These are phyloP conservation scores for Pulveroboletus ravenelii DNA, from an alignment of 768 basidiomycete genomes.

Conservation along the genomic window DNA sequence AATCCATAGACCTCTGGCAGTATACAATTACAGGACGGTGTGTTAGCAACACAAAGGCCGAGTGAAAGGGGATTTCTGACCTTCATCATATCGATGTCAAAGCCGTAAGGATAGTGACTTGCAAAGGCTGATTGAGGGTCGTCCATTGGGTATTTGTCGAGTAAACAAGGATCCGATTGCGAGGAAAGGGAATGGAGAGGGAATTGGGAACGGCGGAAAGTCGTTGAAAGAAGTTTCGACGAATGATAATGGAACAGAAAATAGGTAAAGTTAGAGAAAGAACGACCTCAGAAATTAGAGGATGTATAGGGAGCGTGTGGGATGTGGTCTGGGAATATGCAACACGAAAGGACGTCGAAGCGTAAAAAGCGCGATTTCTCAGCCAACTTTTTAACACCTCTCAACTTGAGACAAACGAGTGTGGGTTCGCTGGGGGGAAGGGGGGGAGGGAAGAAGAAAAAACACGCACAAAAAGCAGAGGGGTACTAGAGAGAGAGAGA, in stretches of 20 bases:
- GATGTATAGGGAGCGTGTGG: slow-evolving; percentile 43
- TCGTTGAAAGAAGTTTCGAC: slow-evolving; percentile 31
- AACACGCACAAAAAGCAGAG: slow-evolving; percentile 39
- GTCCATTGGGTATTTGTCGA: slow-evolving; percentile 49
- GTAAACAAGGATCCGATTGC: slow-evolving; percentile 21
- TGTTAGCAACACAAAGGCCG: slow-evolving; percentile 2
- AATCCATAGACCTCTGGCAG: slow-evolving; percentile 77
- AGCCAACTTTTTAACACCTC: slow-evolving; percentile 26
- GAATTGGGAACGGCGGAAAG: slow-evolving; percentile 48
- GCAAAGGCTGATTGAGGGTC: slow-evolving; percentile 70
- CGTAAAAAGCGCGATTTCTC: slow-evolving; percentile 27
- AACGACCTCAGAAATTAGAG: slow-evolving; percentile 35
- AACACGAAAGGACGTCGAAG: slow-evolving; percentile 18
- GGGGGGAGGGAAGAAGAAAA: slow-evolving; percentile 26
- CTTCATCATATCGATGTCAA: slow-evolving; percentile 94
- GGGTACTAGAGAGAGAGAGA: slow-evolving; percentile 22
- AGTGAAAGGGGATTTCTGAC: slow-evolving; percentile 33
- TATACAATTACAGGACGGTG: background rate
- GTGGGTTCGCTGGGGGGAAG: slow-evolving; percentile 26
- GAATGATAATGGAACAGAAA: slow-evolving; percentile 42
- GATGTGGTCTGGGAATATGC: slow-evolving; percentile 28
- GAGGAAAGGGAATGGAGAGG: slow-evolving; percentile 37
- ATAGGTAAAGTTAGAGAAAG: slow-evolving; percentile 55
- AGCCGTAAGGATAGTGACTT: slow-evolving; percentile 66
- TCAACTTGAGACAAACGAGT: slow-evolving; percentile 27